Evolutionary conservation across 1,284 basidiomycete genomes (phyloP).

Genomic region (Phylloboletellus chloephorus): DNA sequence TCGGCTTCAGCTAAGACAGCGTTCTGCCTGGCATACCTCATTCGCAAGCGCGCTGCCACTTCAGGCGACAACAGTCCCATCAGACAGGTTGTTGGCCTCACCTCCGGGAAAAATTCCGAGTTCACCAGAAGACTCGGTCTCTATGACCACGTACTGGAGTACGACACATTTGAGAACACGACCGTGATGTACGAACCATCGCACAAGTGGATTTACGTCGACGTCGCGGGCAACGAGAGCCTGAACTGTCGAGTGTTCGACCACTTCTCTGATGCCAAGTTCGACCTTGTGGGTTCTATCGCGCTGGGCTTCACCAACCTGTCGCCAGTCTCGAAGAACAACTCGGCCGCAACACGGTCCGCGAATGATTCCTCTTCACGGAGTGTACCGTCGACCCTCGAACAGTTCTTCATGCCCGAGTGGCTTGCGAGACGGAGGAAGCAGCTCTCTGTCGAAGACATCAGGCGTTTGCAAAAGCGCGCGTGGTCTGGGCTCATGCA

Average conservation of each 20-base stretch:
- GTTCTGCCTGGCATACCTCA: conserved; percentile 55
- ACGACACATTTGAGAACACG: conserved; percentile 38
- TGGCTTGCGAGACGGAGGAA: conserved; percentile 52
- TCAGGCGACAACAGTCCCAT: conserved; percentile 13
- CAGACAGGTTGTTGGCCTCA: conserved; percentile 47
- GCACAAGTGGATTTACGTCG: conserved; percentile 51
- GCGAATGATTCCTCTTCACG: conserved; percentile 32
- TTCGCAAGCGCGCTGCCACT: conserved; percentile 32
- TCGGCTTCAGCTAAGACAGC: conserved; percentile 65
- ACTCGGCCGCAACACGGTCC: conserved; percentile 33
- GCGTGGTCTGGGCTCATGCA: conserved; percentile 55
- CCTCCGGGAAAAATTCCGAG: conserved; percentile 47
- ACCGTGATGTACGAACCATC: conserved; percentile 24
- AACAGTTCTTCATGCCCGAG: conserved; percentile 61
- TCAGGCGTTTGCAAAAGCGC: conserved; percentile 42
- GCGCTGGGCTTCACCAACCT: conserved; percentile 52
- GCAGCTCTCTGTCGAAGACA: conserved; percentile 42
- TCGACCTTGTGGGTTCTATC: conserved; percentile 39
- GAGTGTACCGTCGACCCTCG: conserved; percentile 25
- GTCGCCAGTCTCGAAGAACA: conserved; percentile 37
- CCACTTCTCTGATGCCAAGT: conserved; percentile 36
- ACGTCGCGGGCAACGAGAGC: conserved; percentile 51
- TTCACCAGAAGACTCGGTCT: conserved; percentile 50
- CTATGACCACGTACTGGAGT: conserved; percentile 51
- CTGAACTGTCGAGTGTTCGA: conserved; percentile 42